Conservation (phyloP, 2,329 filamentous ascomycete species). For the Aspergillus pseudoterreus region DNA sequence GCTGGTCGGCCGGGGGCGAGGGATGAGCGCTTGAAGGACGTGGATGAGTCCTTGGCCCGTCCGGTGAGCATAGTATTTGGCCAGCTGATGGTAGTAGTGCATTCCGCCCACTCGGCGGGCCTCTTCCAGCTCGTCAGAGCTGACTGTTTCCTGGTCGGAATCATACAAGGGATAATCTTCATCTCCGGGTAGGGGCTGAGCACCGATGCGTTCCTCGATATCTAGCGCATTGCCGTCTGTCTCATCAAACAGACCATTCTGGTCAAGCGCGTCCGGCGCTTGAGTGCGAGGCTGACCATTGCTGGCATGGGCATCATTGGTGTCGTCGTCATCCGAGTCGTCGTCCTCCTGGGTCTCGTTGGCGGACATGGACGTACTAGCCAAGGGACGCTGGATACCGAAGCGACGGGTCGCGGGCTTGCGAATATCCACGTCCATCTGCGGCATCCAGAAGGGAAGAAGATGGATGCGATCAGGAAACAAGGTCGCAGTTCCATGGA, state of each 20-base stretch:
- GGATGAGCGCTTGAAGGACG: conserved; percentile 47
- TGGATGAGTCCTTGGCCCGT: conserved; percentile 44
- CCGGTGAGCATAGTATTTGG: conserved; percentile 50
- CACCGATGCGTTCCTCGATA: conserved; percentile 76
- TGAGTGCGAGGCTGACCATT: conserved; percentile 32
- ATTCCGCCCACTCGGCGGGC: conserved; percentile 72
- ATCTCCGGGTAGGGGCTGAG: conserved; percentile 53
- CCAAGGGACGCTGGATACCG: conserved; percentile 77
- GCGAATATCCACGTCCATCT: conserved; percentile 96
- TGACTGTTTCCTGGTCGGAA: conserved; percentile 77
- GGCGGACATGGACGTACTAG: conserved; percentile 71
- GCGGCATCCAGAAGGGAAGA: conserved; percentile 94
- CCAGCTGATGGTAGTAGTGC: conserved; percentile 65
- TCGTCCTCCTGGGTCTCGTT: conserved; percentile 72
- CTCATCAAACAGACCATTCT: conserved; percentile 47
- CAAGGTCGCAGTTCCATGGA: conserved; percentile 84
- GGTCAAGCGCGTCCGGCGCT: conserved; percentile 38
- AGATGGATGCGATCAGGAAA: conserved; percentile 86
- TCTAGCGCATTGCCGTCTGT: conserved; percentile 56
- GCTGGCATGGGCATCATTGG: conserved; percentile 8
- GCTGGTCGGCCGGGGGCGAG: conserved; percentile 47
- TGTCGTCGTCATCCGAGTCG: conserved; percentile 64
- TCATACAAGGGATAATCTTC: conserved; percentile 88
- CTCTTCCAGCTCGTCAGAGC: conserved; percentile 71
- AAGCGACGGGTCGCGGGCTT: conserved; percentile 87